These are phyloP conservation scores for Penicillium aurantiogriseum DNA, from an alignment of 2,329 filamentous ascomycete species.

Conservation along the genomic window DNA sequence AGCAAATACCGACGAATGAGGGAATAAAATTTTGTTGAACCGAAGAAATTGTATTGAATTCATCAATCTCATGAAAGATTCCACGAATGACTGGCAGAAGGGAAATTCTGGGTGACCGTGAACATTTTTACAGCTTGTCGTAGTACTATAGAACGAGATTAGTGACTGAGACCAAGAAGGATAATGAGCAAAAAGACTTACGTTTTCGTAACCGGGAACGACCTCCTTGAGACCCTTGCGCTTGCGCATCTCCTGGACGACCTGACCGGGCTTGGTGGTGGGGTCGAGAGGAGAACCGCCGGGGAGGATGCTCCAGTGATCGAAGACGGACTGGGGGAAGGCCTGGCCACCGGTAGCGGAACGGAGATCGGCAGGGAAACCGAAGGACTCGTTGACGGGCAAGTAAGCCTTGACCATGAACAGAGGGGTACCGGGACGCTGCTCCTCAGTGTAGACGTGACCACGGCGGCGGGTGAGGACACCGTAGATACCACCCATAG, in stretches of 20 bases:
- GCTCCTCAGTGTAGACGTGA: constrained; percentile 98
- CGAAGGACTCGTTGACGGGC: constrained; percentile 95
- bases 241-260: constrained; percentile 91
- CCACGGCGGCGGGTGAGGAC: constrained; percentile 96
- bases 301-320: constrained; percentile 96
- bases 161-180: constrained; percentile 10
- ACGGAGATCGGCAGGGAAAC: constrained; percentile 97
- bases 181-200: constrained; percentile 55
- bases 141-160: constrained; percentile 69
- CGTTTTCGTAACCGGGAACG: constrained; percentile 90
- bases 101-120: constrained; percentile 43
- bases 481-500: constrained; percentile 99
- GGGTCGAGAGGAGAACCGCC: constrained; percentile 88
- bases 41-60: constrained; percentile 40
- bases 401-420: constrained; percentile 99
- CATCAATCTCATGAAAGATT: constrained; percentile 46
- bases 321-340: constrained; percentile 98
- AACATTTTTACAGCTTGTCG: constrained; percentile 85
- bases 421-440: constrained; percentile 96
- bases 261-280: constrained; percentile 75
- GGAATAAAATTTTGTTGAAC: constrained; percentile 31
- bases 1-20: constrained; percentile 25
- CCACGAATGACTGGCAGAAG: constrained; percentile 37
- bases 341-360: constrained; percentile 92
- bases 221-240: constrained; percentile 99